Conservation (phyloP, 805 yeast genomes). For the Candida coquimbonensis region DNA sequence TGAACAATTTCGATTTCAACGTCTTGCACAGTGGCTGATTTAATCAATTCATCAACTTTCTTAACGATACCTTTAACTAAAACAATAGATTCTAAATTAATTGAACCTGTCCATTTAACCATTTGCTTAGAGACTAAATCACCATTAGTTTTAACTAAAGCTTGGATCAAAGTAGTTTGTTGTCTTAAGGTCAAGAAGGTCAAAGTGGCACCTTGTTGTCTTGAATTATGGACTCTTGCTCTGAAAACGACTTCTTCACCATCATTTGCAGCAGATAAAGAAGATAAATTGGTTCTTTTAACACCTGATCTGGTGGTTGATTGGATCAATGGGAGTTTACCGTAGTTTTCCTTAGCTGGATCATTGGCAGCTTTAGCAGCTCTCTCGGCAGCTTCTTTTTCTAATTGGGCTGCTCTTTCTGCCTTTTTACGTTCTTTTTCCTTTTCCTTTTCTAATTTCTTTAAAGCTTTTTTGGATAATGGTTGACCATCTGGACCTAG, state of each 20-base stretch:
- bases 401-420: slow-evolving; percentile 83
- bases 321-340: slow-evolving; percentile 82
- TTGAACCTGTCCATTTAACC: slow-evolving; percentile 91
- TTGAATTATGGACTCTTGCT: slow-evolving; percentile 88
- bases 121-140: slow-evolving; percentile 82
- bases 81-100: slow-evolving; percentile 86
- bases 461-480: slow-evolving; percentile 86
- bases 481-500: slow-evolving; percentile 76
- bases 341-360: slow-evolving; percentile 82
- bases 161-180: slow-evolving; percentile 78
- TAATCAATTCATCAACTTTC: slow-evolving; percentile 81
- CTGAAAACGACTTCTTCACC: slow-evolving; percentile 79
- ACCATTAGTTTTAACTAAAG: slow-evolving; percentile 68
- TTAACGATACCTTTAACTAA: slow-evolving; percentile 79
- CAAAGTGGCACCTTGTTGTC: slow-evolving; percentile 96
- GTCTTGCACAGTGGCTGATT: slow-evolving; percentile 86
- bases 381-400: slow-evolving; percentile 66
- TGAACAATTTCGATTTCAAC: slow-evolving; percentile 75
- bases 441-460: slow-evolving; percentile 87
- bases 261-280: slow-evolving; percentile 53
- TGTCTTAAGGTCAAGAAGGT: slow-evolving; percentile 88
- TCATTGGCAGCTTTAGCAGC: slow-evolving; percentile 73
- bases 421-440: slow-evolving; percentile 92
- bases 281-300: slow-evolving; percentile 50
- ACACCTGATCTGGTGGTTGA: slow-evolving; percentile 63